Base-by-base conservation (phyloP, 2,329 filamentous ascomycete species). In the Cylindrodendrum hubeiense region DNA sequence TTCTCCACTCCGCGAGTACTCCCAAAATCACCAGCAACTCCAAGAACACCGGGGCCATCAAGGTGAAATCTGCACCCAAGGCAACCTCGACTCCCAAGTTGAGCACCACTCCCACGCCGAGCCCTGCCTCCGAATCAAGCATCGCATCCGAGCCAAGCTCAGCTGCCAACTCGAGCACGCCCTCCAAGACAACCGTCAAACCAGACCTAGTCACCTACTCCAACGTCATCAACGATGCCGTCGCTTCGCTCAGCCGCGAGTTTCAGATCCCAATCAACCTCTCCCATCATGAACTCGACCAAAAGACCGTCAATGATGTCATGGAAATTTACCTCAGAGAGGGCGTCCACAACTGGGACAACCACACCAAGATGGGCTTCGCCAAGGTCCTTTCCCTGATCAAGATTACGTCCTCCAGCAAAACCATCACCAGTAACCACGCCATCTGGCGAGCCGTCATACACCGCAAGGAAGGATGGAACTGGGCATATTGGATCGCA, bases 401-500 rank as follows among this genome's bases (percentile, higher is more conserved):
- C 24, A 62, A 56, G 24, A 21, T 33, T 12, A 56, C 59, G 17
- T 19, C 37, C 2, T 50, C 43, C 19, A 55, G 44, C 51, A 19
- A 43, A 21, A 28, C 4, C 12, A 46, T 30, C 13, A 37, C 52
- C 7, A 56, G 51, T 50, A 55, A 62, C 19, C 59, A 62, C 28
- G 44, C n/a, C 2, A 51, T 62, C 26, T 62, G 59, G 59, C 51
- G 59, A 12, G 26, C n/a, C 10, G 59, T 34, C 24, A 6, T 19
- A 4, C 33, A 21, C 12, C 51, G 51, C 43, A 50, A 43, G 9
- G 51, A 51, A 26, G 59, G 59, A 44, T 62, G 59, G 59, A 62
- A 62, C 22, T 62, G 59, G 59, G 59, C 51, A 34, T 62, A 62
- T 34, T 62, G 59, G 59, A 37, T 62, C 34, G 39, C 46, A 51